These are phyloP conservation scores for Fusarium bulbicola DNA, from an alignment of 2,329 filamentous ascomycete genomes.

Conservation along the genomic window DNA sequence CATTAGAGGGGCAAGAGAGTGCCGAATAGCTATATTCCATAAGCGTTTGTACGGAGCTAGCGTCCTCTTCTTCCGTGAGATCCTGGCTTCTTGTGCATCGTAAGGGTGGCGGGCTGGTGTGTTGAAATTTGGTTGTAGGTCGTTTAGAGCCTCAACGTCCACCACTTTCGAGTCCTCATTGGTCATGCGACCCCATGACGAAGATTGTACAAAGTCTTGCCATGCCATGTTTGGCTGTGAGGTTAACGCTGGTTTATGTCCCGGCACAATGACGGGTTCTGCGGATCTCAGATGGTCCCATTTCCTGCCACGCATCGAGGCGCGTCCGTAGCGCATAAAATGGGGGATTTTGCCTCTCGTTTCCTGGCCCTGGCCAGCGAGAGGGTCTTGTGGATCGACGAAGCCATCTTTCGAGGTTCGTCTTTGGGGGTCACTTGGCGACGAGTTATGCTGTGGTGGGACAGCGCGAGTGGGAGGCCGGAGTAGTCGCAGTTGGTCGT, in stretches of 20 bases:
- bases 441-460: conserved; percentile 54
- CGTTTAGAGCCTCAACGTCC: conserved; percentile 54
- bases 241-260: conserved; percentile 51
- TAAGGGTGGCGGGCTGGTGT: conserved; percentile 47
- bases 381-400: conserved; percentile 53
- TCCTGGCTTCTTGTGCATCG: conserved; percentile 41
- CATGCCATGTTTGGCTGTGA: conserved; percentile 57
- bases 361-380: conserved; percentile 47
- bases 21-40: conserved; percentile 76
- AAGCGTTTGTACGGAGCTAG: conserved; percentile 61
- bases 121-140: conserved; percentile 60
- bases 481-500: conserved; percentile 52
- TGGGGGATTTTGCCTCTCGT: conserved; percentile 53
- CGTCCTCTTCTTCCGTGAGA: conserved; percentile 45
- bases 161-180: conserved; percentile 61
- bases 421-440: conserved; percentile 50
- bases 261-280: conserved; percentile 67
- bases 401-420: conserved; percentile 61
- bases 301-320: conserved; percentile 58
- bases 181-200: conserved; percentile 58
- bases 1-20: conserved; percentile 84
- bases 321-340: conserved; percentile 58
- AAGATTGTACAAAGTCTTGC: conserved; percentile 64
- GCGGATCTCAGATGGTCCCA: conserved; percentile 69
- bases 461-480: conserved; percentile 51